Conservation (phyloP, 345 rosid species). For the Hibiscus syriacus region DNA sequence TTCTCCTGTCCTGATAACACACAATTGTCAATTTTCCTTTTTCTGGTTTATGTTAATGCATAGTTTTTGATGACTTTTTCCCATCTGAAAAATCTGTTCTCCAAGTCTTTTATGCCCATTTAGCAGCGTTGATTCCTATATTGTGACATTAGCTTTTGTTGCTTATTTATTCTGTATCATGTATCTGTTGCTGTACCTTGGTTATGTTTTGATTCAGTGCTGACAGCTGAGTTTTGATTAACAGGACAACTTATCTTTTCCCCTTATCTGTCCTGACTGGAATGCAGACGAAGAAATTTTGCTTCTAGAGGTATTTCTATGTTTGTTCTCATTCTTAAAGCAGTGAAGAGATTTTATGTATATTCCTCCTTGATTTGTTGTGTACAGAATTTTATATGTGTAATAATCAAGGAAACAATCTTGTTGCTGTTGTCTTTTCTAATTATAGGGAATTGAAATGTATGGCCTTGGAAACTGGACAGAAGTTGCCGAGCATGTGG, state of each 20-base stretch:
- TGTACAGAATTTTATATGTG: neutral
- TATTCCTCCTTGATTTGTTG: constrained; percentile 5
- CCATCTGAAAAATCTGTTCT: neutral
- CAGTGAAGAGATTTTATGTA: neutral
- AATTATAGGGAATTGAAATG: constrained; percentile 86
- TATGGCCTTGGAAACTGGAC: constrained; percentile 96
- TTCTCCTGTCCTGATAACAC: constrained; percentile 1
- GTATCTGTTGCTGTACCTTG: neutral
- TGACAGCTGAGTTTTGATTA: neutral
- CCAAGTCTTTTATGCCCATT: neutral
- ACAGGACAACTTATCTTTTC: constrained; percentile 86
- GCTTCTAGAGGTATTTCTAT: constrained; percentile 69
- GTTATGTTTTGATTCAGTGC: neutral
- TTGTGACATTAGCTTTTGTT: neutral
- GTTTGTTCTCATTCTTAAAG: neutral
- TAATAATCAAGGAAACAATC: neutral
- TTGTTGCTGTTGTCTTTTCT: constrained; percentile 4
- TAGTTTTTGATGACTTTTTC: neutral
- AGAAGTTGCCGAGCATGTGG: constrained; percentile 95
- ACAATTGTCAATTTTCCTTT: neutral
- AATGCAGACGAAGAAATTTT: constrained; percentile 96
- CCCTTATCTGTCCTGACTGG: constrained; percentile 90
- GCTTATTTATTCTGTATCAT: neutral
- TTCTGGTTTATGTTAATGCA: neutral
- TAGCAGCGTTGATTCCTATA: neutral